These are phyloP conservation scores for Afroboletus lepidellus DNA, from an alignment of 1,284 basidiomycete genomes.

Conservation along the genomic window DNA sequence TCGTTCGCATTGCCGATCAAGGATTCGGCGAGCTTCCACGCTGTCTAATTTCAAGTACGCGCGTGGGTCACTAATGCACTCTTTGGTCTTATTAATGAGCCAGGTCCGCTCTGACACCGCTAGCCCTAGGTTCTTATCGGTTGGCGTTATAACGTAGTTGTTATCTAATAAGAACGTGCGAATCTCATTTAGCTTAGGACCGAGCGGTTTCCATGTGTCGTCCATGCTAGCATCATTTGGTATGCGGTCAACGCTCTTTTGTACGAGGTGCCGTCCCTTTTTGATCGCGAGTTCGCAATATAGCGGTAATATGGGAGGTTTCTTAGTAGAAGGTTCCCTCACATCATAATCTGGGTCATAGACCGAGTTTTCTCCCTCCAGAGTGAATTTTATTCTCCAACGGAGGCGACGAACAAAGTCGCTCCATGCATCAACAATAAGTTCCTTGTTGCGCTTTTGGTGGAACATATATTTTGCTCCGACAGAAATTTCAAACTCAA, in stretches of 20 bases:
- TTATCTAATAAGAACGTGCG: neutral
- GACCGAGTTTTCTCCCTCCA: neutral
- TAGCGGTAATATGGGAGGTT: neutral
- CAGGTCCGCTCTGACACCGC: slow-evolving; percentile 11
- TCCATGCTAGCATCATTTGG: neutral
- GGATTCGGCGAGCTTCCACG: accelerated
- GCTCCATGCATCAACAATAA: neutral
- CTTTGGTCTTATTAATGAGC: neutral
- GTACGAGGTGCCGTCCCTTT: neutral
- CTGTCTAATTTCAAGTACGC: neutral
- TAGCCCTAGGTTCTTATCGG: slow-evolving; percentile 8
- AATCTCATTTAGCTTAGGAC: accelerated
- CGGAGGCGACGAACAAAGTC: neutral
- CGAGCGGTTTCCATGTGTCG: neutral
- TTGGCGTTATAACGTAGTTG: neutral
- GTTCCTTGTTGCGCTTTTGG: neutral
- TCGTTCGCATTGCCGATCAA: neutral
- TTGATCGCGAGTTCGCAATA: neutral
- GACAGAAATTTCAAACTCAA: neutral
- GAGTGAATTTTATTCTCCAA: neutral
- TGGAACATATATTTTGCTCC: neutral
- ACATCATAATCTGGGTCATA: slow-evolving; percentile 1
- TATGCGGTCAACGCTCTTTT: neutral
- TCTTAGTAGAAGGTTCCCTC: neutral
- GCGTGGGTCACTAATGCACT: accelerated